Conservation (phyloP, 192 early-diverging fungal species). For the Backusella tarrabulga region DNA sequence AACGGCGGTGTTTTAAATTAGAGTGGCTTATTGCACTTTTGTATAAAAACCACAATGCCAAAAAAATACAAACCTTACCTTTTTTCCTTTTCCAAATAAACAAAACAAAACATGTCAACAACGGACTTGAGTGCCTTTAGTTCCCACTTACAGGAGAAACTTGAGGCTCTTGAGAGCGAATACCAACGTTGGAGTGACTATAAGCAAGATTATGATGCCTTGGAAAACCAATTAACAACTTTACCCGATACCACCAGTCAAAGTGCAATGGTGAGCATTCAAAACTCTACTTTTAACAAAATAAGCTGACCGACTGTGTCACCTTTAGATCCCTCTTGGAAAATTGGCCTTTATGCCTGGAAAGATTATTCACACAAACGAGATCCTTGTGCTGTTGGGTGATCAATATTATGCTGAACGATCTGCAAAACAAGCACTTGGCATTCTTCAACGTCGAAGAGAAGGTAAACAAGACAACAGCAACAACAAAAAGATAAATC, state of each 20-base stretch:
- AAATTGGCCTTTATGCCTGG: slow-evolving; percentile 89
- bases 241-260: slow-evolving; percentile 47
- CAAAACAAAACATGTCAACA: neutral
- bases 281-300: neutral
- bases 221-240: slow-evolving; percentile 44
- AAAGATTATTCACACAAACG: slow-evolving; percentile 89
- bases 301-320: neutral
- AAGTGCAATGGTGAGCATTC: slow-evolving; percentile 50
- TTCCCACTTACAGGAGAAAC: slow-evolving; percentile 1
- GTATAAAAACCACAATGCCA: neutral
- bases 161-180: slow-evolving; percentile 12
- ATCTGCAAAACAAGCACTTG: slow-evolving; percentile 70
- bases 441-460: slow-evolving; percentile 66
- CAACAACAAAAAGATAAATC: neutral
- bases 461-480: slow-evolving; percentile 47
- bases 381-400: slow-evolving; percentile 83
- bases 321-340: slow-evolving; percentile 70
- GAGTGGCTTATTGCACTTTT: neutral
- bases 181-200: slow-evolving; percentile 53
- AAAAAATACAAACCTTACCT: neutral
- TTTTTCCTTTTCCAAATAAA: neutral
- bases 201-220: slow-evolving; percentile 52
- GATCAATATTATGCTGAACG: slow-evolving; percentile 91
- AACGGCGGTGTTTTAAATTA: neutral
- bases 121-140: neutral